These are phyloP conservation scores for Grigorovia jiainica DNA, from an alignment of 805 yeast species.

Conservation along the genomic window DNA sequence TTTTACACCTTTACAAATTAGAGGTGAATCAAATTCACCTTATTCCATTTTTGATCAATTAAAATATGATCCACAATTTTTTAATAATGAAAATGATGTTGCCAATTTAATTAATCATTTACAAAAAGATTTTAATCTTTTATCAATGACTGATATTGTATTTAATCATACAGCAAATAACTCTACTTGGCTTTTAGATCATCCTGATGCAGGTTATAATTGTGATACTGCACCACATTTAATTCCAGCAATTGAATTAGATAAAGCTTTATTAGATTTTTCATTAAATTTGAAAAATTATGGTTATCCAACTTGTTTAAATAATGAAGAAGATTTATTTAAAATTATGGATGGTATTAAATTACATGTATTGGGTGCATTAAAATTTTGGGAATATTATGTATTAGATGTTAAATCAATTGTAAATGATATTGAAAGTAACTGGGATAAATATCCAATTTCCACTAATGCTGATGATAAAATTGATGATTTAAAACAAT, in stretches of 20 bases:
- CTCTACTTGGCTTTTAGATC: conserved; percentile 73
- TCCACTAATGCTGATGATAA: conserved; percentile 30
- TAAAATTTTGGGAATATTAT: conserved; percentile 83
- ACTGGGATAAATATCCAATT: conserved; percentile 26
- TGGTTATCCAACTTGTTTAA: conserved; percentile 53
- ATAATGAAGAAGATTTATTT: conserved; percentile 44
- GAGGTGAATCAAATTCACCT: conserved; percentile 90
- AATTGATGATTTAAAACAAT: conserved; percentile 31
- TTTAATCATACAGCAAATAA: conserved; percentile 92
- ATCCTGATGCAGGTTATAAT: conserved; percentile 88
- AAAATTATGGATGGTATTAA: conserved; percentile 59
- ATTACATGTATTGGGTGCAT: conserved; percentile 51
- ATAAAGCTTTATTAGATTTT: conserved; percentile 54
- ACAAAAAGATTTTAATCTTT: conserved; percentile 47
- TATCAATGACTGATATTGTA: conserved; percentile 85
- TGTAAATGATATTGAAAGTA: conserved; percentile 30
- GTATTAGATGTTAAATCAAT: conserved; percentile 49
- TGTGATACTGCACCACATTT: conserved; percentile 84
- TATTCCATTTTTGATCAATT: conserved; percentile 86
- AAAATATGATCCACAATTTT: conserved; percentile 57
- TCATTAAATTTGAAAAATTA: conserved; percentile 46
- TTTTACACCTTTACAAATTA: conserved; percentile 83
- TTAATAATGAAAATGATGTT: conserved; percentile 49
- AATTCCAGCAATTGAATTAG: conserved; percentile 75
- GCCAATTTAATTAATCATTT: conserved; percentile 37